phyloP scores from a whole-genome alignment of 371 early-diverging fungal species.

The Saksenaea oblongispora region DNA sequence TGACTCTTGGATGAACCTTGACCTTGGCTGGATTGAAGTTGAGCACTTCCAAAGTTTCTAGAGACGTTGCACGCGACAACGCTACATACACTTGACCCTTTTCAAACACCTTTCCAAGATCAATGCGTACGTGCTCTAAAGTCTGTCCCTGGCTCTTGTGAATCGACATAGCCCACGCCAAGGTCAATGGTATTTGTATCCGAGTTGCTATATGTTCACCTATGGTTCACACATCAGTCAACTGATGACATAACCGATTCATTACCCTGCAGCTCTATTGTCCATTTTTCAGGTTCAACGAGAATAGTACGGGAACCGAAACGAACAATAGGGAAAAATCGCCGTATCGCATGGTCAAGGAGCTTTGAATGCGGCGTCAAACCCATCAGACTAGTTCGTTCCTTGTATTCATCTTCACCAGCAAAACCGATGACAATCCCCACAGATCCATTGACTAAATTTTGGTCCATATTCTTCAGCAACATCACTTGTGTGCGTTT shows the following conservation, averaged over 20 bases:
- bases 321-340: conserved; percentile 56
- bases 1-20: conserved; percentile 71
- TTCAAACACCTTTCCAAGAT: conserved; percentile 80
- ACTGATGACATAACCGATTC: not conserved
- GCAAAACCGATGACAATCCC: conserved; percentile 72
- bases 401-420: conserved; percentile 26
- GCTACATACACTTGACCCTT: conserved; percentile 92
- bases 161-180: conserved; percentile 74
- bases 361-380: not conserved
- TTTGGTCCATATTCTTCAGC: conserved; percentile 68
- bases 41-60: conserved; percentile 71
- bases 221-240: not conserved
- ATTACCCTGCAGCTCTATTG: conserved; percentile 57
- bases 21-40: conserved; percentile 71
- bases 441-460: conserved; percentile 84
- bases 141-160: too few species aligned
- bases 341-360: not conserved
- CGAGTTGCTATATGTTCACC: conserved; percentile 25
- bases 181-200: conserved; percentile 66
- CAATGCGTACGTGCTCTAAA: conserved; percentile 78
- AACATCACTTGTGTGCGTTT: conserved; percentile 87
- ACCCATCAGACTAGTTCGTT: not conserved
- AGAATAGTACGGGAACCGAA: conserved; percentile 38
- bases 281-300: conserved; percentile 61
- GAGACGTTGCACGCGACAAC: conserved; percentile 71